phyloP scores from a whole-genome alignment of 768 basidiomycete species.

The Trametes gibbosa region DNA sequence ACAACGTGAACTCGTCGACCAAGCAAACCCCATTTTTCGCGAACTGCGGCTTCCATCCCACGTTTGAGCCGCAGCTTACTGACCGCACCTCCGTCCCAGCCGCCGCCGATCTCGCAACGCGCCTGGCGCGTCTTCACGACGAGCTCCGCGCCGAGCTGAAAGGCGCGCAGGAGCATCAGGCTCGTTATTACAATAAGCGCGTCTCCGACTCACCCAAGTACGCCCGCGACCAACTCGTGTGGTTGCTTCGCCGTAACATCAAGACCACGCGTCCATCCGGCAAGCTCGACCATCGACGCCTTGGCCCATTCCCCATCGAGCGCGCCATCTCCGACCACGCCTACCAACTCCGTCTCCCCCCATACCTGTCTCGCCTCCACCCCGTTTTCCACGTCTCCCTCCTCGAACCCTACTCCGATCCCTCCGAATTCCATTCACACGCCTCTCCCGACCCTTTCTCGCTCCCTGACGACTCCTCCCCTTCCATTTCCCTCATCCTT shows the following conservation, averaged over 20 bases:
- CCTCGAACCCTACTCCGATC: slow-evolving; percentile 27
- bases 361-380: slow-evolving; percentile 33
- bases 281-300: slow-evolving; percentile 32
- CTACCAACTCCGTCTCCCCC: slow-evolving; percentile 32
- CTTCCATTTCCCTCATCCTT: slow-evolving; percentile 25
- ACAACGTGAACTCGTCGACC: not conserved
- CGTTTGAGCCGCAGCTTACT: slow-evolving; percentile 30
- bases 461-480: not conserved
- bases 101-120: slow-evolving; percentile 28
- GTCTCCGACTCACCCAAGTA: slow-evolving; percentile 28
- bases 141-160: slow-evolving; percentile 35
- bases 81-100: slow-evolving; percentile 33
- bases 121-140: slow-evolving; percentile 32
- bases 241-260: slow-evolving; percentile 19
- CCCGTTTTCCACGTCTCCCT: slow-evolving; percentile 41
- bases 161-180: slow-evolving; percentile 29
- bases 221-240: slow-evolving; percentile 35
- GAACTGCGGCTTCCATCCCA: slow-evolving; percentile 11
- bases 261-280: slow-evolving; percentile 37
- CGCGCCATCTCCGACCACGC: slow-evolving; percentile 8
- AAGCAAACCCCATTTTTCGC: not conserved
- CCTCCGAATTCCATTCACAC: slow-evolving; percentile 33
- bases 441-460: slow-evolving; percentile 12
- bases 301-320: not conserved
- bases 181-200: slow-evolving; percentile 30